Base-by-base conservation (phyloP, 176 grass and related monocot genomes). In the Stipa capillata region DNA sequence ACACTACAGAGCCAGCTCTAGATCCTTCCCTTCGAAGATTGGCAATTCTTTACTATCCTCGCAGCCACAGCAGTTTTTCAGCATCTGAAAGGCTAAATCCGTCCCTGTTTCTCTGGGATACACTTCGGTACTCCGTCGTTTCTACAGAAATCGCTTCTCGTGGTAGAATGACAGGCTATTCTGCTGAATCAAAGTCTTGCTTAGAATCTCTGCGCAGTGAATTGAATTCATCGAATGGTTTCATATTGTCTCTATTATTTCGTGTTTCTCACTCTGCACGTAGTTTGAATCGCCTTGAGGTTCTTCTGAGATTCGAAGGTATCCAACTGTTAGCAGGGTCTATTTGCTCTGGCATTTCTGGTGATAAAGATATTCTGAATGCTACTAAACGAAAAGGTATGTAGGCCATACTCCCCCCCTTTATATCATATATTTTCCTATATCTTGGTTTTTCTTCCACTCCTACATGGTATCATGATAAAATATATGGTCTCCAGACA, bases 21-120 rank as follows among this genome's bases (percentile, higher is more conserved):
- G 86, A 93, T 72, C 92, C 90, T 81, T 89, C 84, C 50, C 87
- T 96, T 68, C 74, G 85, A 66, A 93, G 88, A 90, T 69, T 99
- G 54, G 75, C 61, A 53, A 85, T 83, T 70, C 88, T 96, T 72
- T 99, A 99, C 80, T 99, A 93, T 85, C 88, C 86, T 78, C 79
- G 60, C 31, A 86, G 82, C 77, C 84, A 90, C 37, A 86, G 44
- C 28, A 89, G 74, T 65, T 91, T 99, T 77, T 87, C 78, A 79
- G 79, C 84, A 74, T 81, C 88, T 57, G 90, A 90, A 73, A 78
- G 90, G 88, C 63, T 96, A 53, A 96, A 83, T 32, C 87, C 86
- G 24, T 95, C 90, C 21, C 69, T 96, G 35, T 83, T 96, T 89
- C 91, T 95, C 23, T 99, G 97, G 97, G 97, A 99, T 74, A 89